phyloP scores from a whole-genome alignment of 495 filamentous ascomycete genomes.

The Hypoxylon cercidicola region DNA sequence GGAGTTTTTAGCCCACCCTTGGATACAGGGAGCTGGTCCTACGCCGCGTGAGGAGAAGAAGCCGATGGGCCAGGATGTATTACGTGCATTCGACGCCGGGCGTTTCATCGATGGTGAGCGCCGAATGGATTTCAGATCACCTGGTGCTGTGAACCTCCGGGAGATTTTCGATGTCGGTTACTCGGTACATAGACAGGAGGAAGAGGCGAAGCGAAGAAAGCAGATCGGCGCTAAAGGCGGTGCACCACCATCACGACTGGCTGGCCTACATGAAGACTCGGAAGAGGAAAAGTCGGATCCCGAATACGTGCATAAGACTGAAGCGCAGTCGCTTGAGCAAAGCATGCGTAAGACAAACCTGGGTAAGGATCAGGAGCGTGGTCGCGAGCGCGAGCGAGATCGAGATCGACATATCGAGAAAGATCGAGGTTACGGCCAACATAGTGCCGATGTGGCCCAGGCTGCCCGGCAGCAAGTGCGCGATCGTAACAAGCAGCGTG shows the following conservation, averaged over 20 bases:
- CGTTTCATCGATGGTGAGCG: constrained; percentile 68
- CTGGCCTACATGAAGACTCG: constrained; percentile 77
- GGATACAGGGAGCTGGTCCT: constrained; percentile 74
- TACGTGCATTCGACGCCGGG: constrained; percentile 64
- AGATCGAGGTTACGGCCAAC: constrained; percentile 81
- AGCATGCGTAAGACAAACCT: constrained; percentile 85
- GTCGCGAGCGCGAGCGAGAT: too few species aligned
- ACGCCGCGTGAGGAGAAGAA: constrained; percentile 72
- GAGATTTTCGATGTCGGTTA: constrained; percentile 98
- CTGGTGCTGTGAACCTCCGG: constrained; percentile 91
- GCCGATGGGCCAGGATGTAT: constrained; percentile 51
- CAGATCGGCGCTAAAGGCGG: constrained; percentile 70
- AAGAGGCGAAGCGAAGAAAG: constrained; percentile 91
- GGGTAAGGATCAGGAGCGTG: constrained; percentile 62
- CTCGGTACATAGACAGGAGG: constrained; percentile 94
- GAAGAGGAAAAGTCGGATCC: constrained; percentile 70
- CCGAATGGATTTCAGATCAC: constrained; percentile 93
- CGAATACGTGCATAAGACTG: constrained; percentile 70
- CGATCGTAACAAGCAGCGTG: constrained; percentile 66
- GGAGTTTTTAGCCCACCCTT: constrained; percentile 90
- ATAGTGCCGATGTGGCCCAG: constrained; percentile 77
- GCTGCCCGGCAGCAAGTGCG: constrained; percentile 80
- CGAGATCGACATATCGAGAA: constrained; percentile 54
- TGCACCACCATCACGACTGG: constrained; percentile 50
- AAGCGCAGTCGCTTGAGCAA: constrained; percentile 77